Evolutionary conservation across 805 yeast genomes (phyloP).

Genomic region (Lipomyces chichibuensis): DNA sequence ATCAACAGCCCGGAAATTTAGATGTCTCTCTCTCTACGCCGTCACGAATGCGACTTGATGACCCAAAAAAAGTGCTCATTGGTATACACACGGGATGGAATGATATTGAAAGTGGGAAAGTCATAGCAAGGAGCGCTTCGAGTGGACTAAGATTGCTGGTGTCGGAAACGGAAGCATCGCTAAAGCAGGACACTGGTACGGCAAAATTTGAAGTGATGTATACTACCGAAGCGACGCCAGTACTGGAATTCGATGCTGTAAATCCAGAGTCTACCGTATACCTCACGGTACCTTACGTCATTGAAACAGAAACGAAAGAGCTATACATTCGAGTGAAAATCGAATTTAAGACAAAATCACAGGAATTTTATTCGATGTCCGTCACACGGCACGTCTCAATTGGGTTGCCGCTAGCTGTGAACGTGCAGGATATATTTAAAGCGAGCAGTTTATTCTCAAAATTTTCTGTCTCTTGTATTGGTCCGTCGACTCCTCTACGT

Average conservation of each 20-base stretch:
- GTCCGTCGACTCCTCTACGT: slow-evolving; percentile 56
- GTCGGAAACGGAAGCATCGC: slow-evolving; percentile 10
- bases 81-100: slow-evolving; percentile 35
- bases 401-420: slow-evolving; percentile 64
- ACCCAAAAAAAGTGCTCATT: slow-evolving; percentile 16
- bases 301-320: slow-evolving; percentile 37
- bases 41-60: slow-evolving; percentile 17
- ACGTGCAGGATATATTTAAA: slow-evolving; percentile 79
- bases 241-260: slow-evolving; percentile 13
- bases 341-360: slow-evolving; percentile 36
- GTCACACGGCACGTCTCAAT: slow-evolving; percentile 22
- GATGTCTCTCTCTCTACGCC: slow-evolving; percentile 22
- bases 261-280: slow-evolving; percentile 15
- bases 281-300: slow-evolving; percentile 41
- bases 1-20: slow-evolving; percentile 33
- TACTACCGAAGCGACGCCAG: slow-evolving; percentile 5
- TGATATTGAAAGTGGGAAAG: slow-evolving; percentile 16
- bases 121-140: slow-evolving; percentile 26
- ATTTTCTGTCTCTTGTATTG: slow-evolving; percentile 67
- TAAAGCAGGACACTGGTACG: neutral
- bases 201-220: neutral
- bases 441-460: slow-evolving; percentile 60
- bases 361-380: slow-evolving; percentile 36
- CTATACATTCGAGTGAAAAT: slow-evolving; percentile 37
- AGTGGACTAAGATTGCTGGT: slow-evolving; percentile 22